A percentile compares a stretch with the other conserved stretches of the same genome.
Evolutionary conservation across 2,329 filamentous ascomycete species (phyloP).

Genomic region (Ceratocystis diversiconidia): DNA sequence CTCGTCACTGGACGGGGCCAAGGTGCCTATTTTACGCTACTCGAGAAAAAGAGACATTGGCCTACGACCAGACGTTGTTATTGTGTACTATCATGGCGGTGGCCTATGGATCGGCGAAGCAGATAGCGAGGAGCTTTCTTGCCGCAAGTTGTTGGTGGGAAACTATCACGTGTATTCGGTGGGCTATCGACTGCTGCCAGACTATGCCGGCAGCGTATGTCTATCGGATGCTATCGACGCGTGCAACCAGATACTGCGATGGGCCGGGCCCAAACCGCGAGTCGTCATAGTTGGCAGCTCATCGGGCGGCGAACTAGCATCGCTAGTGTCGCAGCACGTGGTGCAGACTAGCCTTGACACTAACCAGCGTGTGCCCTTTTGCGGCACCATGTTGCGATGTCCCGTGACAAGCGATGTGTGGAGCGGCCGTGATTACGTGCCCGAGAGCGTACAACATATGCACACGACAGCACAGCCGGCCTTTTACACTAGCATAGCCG

Average conservation of each 20-base stretch:
- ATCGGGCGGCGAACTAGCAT: constrained; percentile 35
- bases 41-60: constrained; percentile 19
- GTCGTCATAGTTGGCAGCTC: constrained; percentile 33
- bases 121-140: constrained; percentile 36
- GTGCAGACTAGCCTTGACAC: constrained; percentile 22
- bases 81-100: constrained; percentile 37
- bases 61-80: constrained; percentile 21
- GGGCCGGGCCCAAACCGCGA: constrained; percentile 17
- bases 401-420: constrained; percentile 35
- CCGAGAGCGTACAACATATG: constrained; percentile 24
- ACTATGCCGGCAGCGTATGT: constrained; percentile 28
- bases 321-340: constrained; percentile 29
- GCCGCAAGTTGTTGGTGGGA: constrained; percentile 27
- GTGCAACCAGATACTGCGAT: constrained; percentile 21
- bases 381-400: constrained; percentile 33
- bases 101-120: constrained; percentile 34
- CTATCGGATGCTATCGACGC: constrained; percentile 31
- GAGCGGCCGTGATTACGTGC: constrained; percentile 27
- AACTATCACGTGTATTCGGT: constrained; percentile 30
- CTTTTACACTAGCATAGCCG: constrained; percentile 28
- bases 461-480: constrained; percentile 30
- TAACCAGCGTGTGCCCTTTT: not conserved
- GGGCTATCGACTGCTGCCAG: constrained; percentile 33
- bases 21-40: constrained; percentile 29
- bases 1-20: constrained; percentile 25